Base-by-base conservation (phyloP, 192 early-diverging fungal species). In the Ramicandelaber brevisporus region DNA sequence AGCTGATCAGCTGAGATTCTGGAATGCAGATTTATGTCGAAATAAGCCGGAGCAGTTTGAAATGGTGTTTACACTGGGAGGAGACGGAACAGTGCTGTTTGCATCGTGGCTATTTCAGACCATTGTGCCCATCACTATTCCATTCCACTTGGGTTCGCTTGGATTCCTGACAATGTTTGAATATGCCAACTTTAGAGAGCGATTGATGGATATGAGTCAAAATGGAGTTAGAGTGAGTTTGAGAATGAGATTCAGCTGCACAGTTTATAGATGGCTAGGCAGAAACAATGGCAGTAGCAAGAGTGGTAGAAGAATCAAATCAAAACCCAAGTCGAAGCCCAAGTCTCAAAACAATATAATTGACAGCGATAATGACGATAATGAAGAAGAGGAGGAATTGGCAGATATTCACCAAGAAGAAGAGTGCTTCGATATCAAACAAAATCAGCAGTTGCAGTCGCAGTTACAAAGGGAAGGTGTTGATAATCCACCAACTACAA, bases 131-230 rank as follows among this genome's bases (percentile, higher is more conserved):
- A 85, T 87, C 0, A 67, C 93, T n/a, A 60, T 96, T 7, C 69
- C 89, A 0, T 89, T 96, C 54, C 74, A 85, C 36, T 45, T 89
- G 17, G 89, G 89, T 3, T 90, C 85, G 16, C 46, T 96, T 20
- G 87, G 89, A n/a, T 96, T 96, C 24, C 39, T 96, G 20, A 90
- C 89, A 0, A 76, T 81, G 3, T 92, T 93, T 45, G 55, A 74
- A 33, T 72, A 73, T 31, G 48, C 48, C 3, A 53, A 68, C 17
- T 68, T 68, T 26, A 33, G 54, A 2, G 21, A 62, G 2, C 57
- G 68, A 13, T 42, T 88, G 3, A 46, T 42, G 7, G 51, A 64
- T n/a, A 65, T 68, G n/a, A 46, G 69, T 21, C 51, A 59, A 26
- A 35, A 65, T 32, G 68, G 68, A 5, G 60, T 88, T 19, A 57